Evolutionary conservation across 2,329 filamentous ascomycete species (phyloP).

Genomic region (Plenodomus biglobosus): DNA sequence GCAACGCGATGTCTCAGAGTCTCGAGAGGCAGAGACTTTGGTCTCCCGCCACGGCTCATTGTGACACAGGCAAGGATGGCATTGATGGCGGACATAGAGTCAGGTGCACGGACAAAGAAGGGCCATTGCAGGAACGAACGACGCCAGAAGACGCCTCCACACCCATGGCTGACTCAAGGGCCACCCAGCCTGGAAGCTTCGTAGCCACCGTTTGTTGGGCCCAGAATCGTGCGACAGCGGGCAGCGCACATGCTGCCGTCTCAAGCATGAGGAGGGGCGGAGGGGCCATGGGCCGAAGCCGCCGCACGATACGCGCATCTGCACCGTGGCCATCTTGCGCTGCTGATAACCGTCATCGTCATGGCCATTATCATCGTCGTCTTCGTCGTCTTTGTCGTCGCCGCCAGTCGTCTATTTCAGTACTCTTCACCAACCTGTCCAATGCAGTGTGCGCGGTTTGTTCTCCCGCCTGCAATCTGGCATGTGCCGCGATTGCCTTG

Average conservation of each 20-base stretch:
- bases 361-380: too few species aligned
- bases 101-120: constrained; percentile 24
- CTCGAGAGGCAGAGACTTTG: constrained; percentile 26
- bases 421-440: not conserved
- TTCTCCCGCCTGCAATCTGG: constrained; percentile 15
- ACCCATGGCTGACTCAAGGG: constrained; percentile 26
- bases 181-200: constrained; percentile 1
- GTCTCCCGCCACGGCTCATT: constrained; percentile 26
- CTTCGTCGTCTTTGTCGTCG: too few species aligned
- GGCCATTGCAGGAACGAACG: constrained; percentile 25
- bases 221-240: constrained; percentile 35
- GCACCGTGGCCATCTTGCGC: not conserved
- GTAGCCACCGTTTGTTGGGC: constrained; percentile 19
- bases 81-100: constrained; percentile 7
- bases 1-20: constrained; percentile 26
- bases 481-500: constrained; percentile 2
- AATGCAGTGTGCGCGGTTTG: not conserved
- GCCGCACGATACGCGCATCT: constrained; percentile 5
- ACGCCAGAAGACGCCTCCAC: constrained; percentile 28
- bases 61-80: constrained; percentile 28
- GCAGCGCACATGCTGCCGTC: constrained; percentile 33
- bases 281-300: constrained; percentile 3
- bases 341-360: too few species aligned
- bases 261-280: constrained; percentile 22
- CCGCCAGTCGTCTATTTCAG: not conserved